Percentiles rank a stretch among this genome's conserved stretches.
Evolutionary conservation across 139 green algal species (phyloP).

Genomic region (Chara braunii): DNA sequence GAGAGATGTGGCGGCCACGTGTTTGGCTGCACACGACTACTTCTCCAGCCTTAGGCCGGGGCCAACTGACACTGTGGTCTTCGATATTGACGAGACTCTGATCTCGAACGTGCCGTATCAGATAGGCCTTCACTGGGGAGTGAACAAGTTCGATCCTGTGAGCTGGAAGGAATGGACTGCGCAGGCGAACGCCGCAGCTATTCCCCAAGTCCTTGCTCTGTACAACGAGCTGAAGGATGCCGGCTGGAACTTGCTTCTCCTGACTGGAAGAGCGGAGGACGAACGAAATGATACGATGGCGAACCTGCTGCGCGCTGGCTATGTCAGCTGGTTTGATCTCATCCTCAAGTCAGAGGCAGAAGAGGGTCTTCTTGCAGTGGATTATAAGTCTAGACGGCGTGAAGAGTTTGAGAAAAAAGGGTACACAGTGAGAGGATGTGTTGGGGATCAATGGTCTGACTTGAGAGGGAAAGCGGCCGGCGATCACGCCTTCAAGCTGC

Average conservation of each 20-base stretch:
- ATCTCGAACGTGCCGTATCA: slow-evolving; percentile 8
- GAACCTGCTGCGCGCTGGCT: neutral
- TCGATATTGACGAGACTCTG: slow-evolving; percentile 18
- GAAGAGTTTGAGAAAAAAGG: neutral
- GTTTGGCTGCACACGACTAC: neutral
- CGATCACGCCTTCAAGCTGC: slow-evolving; percentile 8
- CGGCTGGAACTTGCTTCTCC: neutral
- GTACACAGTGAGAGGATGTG: neutral
- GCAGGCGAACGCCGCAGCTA: neutral
- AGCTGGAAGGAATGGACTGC: neutral
- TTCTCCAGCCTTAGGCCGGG: neutral
- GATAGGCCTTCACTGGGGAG: too few species aligned
- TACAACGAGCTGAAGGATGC: neutral
- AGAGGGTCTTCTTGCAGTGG: neutral
- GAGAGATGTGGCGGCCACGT: neutral
- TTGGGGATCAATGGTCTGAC: slow-evolving; percentile 17
- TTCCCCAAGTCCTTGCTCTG: neutral
- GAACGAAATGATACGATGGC: neutral
- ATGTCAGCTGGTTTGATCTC: neutral
- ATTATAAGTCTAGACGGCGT: neutral
- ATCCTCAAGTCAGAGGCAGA: neutral
- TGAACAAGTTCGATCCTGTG: neutral
- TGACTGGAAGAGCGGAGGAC: slow-evolving; percentile 6
- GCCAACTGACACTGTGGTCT: neutral
- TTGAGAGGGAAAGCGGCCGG: neutral